Evolutionary conservation across 2,329 filamentous ascomycete species (phyloP).

Genomic region (Beauveria scarabaeidicola): DNA sequence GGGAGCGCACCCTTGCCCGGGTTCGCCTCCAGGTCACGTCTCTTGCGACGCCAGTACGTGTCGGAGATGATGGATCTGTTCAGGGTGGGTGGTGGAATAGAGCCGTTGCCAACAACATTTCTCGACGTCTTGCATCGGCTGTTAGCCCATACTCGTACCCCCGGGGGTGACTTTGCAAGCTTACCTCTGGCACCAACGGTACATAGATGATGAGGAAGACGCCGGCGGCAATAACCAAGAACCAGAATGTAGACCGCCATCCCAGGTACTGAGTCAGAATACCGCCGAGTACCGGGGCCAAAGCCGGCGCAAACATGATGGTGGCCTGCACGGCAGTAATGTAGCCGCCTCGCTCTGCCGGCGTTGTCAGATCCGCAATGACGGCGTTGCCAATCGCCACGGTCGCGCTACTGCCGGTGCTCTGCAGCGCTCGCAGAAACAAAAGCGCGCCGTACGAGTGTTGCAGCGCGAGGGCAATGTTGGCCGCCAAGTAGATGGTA

Average conservation of each 20-base stretch:
- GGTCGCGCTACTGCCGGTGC: constrained; percentile 43
- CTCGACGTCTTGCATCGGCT: constrained; percentile 24
- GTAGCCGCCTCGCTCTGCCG: constrained; percentile 46
- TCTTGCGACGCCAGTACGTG: constrained; percentile 8
- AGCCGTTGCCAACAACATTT: constrained; percentile 38
- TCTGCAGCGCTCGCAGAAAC: constrained; percentile 41
- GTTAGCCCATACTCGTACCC: no score
- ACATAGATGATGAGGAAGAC: constrained; percentile 34
- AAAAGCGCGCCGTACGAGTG: constrained; percentile 35
- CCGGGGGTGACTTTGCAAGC: no score
- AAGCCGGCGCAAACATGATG: constrained; percentile 31
- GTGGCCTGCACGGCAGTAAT: constrained; percentile 39
- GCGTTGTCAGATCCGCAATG: constrained; percentile 48
- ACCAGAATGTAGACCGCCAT: constrained; percentile 50
- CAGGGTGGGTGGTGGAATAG: constrained; percentile 25
- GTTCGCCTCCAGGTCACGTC: constrained; percentile 12
- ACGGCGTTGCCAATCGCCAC: constrained; percentile 45
- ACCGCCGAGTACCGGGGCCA: constrained; percentile 45
- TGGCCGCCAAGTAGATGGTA: constrained; percentile 3
- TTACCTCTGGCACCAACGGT: constrained; percentile 25
- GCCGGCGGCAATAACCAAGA: constrained; percentile 35
- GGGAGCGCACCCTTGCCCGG: constrained; percentile 15
- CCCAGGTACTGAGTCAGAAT: constrained; percentile 41
- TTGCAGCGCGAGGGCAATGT: constrained; percentile 22
- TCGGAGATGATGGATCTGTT: constrained; percentile 17